Conservation (phyloP, 352 stramenopile genomes). For the Blastocystis sp. region DNA sequence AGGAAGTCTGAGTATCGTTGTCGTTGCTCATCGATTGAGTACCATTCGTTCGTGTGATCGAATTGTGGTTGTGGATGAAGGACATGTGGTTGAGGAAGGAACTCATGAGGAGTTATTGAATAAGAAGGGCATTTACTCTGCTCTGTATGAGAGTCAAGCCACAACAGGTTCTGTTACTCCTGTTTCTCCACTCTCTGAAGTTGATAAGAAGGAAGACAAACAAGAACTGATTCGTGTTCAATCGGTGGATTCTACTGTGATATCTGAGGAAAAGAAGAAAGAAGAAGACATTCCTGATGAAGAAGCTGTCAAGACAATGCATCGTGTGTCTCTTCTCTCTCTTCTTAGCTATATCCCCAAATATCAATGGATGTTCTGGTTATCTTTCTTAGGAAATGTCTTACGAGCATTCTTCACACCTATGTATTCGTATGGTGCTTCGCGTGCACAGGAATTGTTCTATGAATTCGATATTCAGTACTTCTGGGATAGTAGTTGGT, state of each 20-base stretch:
- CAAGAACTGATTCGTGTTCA: neutral
- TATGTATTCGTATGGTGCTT: neutral
- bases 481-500: neutral
- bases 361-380: neutral
- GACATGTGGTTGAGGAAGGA: constrained; percentile 80
- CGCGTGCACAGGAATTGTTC: neutral
- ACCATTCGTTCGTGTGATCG: no score
- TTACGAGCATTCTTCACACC: neutral
- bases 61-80: constrained; percentile 84
- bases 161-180: neutral
- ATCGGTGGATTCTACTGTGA: neutral
- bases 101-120: constrained; percentile 81
- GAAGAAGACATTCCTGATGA: neutral
- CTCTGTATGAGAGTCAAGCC: constrained; percentile 67
- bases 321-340: no score
- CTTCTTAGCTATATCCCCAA: neutral
- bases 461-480: neutral
- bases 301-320: neutral
- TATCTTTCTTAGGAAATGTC: neutral
- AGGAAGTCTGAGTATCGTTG: no score
- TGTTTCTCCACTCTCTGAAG: no score
- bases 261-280: neutral
- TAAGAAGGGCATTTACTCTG: constrained; percentile 70
- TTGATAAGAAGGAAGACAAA: neutral
- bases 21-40: no score